These are phyloP conservation scores for Sphaerulina musiva DNA, from an alignment of 2,329 filamentous ascomycete genomes.

Conservation along the genomic window DNA sequence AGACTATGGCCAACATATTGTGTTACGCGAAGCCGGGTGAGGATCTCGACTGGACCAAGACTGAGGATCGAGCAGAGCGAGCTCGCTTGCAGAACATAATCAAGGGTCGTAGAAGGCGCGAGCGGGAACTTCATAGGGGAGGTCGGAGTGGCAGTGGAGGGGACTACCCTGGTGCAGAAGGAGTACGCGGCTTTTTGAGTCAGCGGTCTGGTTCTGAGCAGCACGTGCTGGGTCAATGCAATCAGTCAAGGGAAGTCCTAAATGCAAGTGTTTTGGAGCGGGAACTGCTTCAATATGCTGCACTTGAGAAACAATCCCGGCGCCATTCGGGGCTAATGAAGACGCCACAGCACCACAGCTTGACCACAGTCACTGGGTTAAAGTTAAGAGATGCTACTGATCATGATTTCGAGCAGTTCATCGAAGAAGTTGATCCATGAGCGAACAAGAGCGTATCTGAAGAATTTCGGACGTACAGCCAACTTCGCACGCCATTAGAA, in stretches of 20 bases:
- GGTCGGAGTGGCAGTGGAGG: neutral
- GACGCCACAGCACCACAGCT: neutral
- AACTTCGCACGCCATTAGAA: too few species aligned
- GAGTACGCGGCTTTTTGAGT: neutral
- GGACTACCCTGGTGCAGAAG: neutral
- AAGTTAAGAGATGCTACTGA: neutral
- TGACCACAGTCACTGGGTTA: neutral
- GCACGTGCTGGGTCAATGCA: neutral
- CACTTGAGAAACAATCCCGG: too few species aligned
- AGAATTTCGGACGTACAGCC: too few species aligned
- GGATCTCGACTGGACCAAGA: slow-evolving; percentile 3
- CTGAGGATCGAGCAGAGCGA: neutral
- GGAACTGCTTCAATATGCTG: too few species aligned
- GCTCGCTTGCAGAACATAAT: neutral
- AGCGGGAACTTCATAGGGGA: neutral
- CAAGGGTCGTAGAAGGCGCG: neutral
- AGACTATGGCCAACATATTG: neutral
- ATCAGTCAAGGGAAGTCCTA: neutral
- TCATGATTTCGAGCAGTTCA: neutral
- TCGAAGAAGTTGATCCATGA: neutral
- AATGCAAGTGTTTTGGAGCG: too few species aligned
- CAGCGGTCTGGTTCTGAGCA: neutral
- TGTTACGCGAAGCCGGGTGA: neutral
- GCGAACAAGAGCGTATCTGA: too few species aligned
- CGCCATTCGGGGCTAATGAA: neutral